These are phyloP conservation scores for Globisporangium takayamanum DNA, from an alignment of 352 stramenopile species.

Conservation along the genomic window DNA sequence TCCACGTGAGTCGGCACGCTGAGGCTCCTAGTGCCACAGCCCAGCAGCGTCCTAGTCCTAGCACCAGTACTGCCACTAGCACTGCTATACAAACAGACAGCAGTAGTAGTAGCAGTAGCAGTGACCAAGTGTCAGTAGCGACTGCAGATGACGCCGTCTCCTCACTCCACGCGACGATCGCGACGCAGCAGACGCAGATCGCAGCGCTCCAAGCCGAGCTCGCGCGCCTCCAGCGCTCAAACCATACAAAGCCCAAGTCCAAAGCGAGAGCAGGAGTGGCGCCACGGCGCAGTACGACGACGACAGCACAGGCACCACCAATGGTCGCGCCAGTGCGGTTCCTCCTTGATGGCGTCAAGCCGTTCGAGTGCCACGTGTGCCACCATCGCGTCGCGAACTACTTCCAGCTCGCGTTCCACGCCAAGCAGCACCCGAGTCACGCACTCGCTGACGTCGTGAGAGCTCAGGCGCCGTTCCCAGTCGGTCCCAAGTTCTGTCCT, in stretches of 20 bases:
- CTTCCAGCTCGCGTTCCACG: conserved; percentile 68
- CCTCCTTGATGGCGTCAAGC: conserved; percentile 53
- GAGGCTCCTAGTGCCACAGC: no score
- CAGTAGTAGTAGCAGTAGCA: neutral
- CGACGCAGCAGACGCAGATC: conserved; percentile 41
- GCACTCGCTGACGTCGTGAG: conserved; percentile 27
- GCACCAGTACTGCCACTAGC: neutral
- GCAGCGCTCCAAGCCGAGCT: conserved; percentile 31
- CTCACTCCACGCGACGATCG: conserved; percentile 29
- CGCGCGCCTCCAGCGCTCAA: conserved; percentile 18
- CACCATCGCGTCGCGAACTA: conserved; percentile 54
- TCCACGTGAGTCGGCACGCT: conserved; percentile 23
- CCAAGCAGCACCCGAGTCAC: conserved; percentile 42
- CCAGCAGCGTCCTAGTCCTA: neutral
- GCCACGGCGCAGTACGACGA: neutral
- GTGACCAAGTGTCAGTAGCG: neutral
- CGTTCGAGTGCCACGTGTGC: conserved; percentile 57
- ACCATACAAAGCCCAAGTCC: neutral
- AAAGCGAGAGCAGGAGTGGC: neutral
- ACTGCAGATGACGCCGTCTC: neutral
- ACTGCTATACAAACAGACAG: neutral
- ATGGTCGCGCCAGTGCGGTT: conserved; percentile 45
- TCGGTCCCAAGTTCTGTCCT: conserved; percentile 57
- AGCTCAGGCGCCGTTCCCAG: conserved; percentile 34
- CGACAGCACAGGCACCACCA: conserved; percentile 9